Percentiles rank a stretch among this genome's conserved stretches.
Evolutionary conservation across 1,139 yeast species (phyloP).

Genomic region (Suhomyces wounanorum): DNA sequence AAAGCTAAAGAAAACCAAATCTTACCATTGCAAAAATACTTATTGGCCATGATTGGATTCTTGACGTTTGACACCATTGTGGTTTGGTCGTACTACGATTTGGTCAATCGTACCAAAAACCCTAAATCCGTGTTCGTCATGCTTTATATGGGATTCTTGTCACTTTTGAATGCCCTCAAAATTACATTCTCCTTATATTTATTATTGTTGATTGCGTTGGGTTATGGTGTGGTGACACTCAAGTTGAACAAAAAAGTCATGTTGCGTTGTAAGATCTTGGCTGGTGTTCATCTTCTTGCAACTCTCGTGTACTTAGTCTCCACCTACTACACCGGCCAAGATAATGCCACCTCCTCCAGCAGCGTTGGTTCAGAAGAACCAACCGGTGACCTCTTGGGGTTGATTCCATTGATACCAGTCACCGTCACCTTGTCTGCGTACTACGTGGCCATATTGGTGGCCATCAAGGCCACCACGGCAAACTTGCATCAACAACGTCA

Average conservation of each 20-base stretch:
- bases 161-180: slow-evolving; percentile 77
- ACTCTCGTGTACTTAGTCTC: slow-evolving; percentile 69
- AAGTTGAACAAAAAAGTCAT: slow-evolving; percentile 74
- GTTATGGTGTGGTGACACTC: slow-evolving; percentile 92
- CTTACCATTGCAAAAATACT: slow-evolving; percentile 86
- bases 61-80: slow-evolving; percentile 83
- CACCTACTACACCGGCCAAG: slow-evolving; percentile 54
- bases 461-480: slow-evolving; percentile 74
- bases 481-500: slow-evolving; percentile 84
- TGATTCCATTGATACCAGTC: slow-evolving; percentile 64
- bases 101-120: slow-evolving; percentile 62
- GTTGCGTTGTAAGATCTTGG: slow-evolving; percentile 78
- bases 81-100: slow-evolving; percentile 90
- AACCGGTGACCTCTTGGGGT: slow-evolving; percentile 27
- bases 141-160: slow-evolving; percentile 74
- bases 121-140: slow-evolving; percentile 55
- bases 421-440: slow-evolving; percentile 69
- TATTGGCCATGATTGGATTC: slow-evolving; percentile 81
- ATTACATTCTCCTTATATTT: slow-evolving; percentile 88
- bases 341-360: slow-evolving; percentile 32
- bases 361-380: slow-evolving; percentile 23
- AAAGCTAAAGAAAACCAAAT: slow-evolving; percentile 77
- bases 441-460: slow-evolving; percentile 72
- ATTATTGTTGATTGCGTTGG: slow-evolving; percentile 80
- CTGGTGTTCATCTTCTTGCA: slow-evolving; percentile 69